Evolutionary conservation across 208 protist genomes (phyloP), one percentile per base, ranked within the genome.

Genomic region (Leishmania gerbilli): DNA sequence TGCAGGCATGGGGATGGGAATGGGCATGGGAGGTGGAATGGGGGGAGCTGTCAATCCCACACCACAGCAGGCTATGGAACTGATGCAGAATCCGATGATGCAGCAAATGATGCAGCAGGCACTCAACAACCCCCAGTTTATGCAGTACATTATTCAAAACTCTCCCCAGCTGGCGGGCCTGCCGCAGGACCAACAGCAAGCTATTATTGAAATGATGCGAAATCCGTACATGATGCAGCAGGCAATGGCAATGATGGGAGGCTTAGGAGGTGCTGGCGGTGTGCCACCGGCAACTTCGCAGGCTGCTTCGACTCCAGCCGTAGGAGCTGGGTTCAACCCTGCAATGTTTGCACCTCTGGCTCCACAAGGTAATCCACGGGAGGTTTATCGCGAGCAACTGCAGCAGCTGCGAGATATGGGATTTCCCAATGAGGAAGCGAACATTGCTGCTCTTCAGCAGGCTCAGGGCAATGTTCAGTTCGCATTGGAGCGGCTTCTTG

Each of bases 381-480:
- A 92, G 49, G 79, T 97, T 17, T 98, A 97, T 72, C 87, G 92
- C 40, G 89, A 94, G 58, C 96, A 98, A 79, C 90, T 98, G n/a
- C 88, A 96, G 77, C 93, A 96, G 77, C 83, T 98, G 74, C 86
- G 91, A 19, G 95, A 97, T 34, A 98, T 98, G 96, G 96, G 96
- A 27, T 98, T 98, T 86, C 93, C 96, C 19, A 98, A 97, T 72
- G 96, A 98, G 71, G 93, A 97, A 11, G 96, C 96, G 0, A 98
- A 98, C 80, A 89, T 98, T 80, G 92, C 93, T 27, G 94, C 94
- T 8, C 87, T 98, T 58, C 95, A 98, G 69, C 93, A 97, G 80
- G 83, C 92, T 34, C 91, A 97, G 64, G 96, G 96, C 0, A 98
- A 97, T 81, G 53, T 98, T 45, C 86, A 87, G 17, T 97, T 98